Base-by-base conservation (phyloP, 2,329 filamentous ascomycete species). In the Clonostachys chloroleuca region DNA sequence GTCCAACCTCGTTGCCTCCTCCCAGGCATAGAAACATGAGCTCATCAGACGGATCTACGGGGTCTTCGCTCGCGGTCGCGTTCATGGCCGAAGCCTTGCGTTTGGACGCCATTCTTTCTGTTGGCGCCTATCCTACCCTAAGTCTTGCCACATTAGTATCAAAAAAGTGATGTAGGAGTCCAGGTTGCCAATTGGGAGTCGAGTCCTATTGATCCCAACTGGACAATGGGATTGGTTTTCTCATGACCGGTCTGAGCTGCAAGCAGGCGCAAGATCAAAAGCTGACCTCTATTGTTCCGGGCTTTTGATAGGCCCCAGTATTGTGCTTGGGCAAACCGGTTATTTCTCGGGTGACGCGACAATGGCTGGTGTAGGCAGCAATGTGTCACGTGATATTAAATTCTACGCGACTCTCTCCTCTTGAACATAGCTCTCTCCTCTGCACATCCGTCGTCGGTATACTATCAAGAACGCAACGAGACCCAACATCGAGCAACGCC, bases 1-100 rank as follows among this genome's bases (percentile, higher is more conserved):
- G 81, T 46, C 94, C 94, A 52, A 99, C 94, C 70, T 99, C 94
- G 66, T 96, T 97, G 56, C 94, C 94, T 51, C 94, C 94, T 51
- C 94, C 94, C 36, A 99, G 74, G 59, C 90, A 95, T 47, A 96
- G 80, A 61, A 99, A 99, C 72, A 91, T 88, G 49, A 99, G 81
- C 74, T 97, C 91, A 63, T 99, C 94, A 2, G 91, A 83, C 5
- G 94, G 91, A 59, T 97, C 92, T 49, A 95, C 86, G 1, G 91
- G 89, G 59, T 96, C 91, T 49, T 96, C 90, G 40, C 84, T 79
- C 13, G 68, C 71, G 6, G 74, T 65, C 45, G 82, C 72, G 46
- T 82, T 81, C 77, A 95, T 86, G 10, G 86, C 86, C 48, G 82
- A 80, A 43, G 87, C 87, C 68, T 96, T 96, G 60, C 92, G 84